phyloP scores from a whole-genome alignment of 2,329 filamentous ascomycete species.

The Botryotinia calthae region DNA sequence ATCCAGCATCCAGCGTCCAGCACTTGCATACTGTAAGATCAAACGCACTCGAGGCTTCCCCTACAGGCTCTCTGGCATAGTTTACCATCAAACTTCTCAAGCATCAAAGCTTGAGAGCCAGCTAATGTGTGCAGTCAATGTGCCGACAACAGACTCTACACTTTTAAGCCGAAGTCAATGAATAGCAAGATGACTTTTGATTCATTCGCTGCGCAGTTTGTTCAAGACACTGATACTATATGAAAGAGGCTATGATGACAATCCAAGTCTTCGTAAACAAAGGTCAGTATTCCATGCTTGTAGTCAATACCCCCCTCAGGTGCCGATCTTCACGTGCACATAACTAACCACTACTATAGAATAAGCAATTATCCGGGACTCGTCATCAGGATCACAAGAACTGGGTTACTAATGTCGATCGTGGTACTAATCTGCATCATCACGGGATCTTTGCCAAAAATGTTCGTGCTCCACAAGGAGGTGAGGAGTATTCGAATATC shows the following conservation, averaged over 20 bases:
- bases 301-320: neutral
- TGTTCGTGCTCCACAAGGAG: neutral
- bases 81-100: rapidly evolving
- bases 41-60: rapidly evolving
- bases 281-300: neutral
- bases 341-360: neutral
- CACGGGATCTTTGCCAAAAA: neutral
- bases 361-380: neutral
- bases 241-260: neutral
- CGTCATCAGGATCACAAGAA: neutral
- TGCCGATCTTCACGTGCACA: neutral
- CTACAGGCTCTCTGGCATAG: neutral
- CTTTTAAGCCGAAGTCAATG: neutral
- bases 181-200: neutral
- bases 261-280: no score
- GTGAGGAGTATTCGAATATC: neutral
- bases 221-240: rapidly evolving
- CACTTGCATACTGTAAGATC: neutral
- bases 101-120: neutral
- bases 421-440: neutral
- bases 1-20: neutral
- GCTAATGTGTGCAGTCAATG: rapidly evolving
- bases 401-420: neutral
- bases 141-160: neutral
- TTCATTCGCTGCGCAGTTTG: neutral